These are phyloP conservation scores for Aeschynomene evenia DNA, from an alignment of 306 rosid species.

Conservation along the genomic window DNA sequence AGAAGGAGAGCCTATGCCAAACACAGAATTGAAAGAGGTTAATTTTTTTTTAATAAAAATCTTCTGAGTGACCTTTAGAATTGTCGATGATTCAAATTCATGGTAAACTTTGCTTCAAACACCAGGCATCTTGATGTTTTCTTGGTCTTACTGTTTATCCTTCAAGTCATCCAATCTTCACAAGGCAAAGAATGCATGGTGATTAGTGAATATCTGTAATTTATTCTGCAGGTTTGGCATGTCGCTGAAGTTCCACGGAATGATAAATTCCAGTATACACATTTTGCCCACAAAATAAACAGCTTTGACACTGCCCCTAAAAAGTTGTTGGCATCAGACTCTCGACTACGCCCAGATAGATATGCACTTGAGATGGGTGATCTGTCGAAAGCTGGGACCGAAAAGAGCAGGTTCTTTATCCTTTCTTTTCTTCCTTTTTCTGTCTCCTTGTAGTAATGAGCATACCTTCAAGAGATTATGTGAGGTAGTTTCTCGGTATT, in stretches of 20 bases:
- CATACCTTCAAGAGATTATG: constrained; percentile 4
- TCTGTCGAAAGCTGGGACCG: constrained; percentile 80
- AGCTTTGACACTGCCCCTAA: constrained; percentile 83
- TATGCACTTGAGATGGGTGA: constrained; percentile 84
- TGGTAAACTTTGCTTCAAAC: constrained; percentile 7
- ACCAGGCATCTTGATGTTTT: constrained; percentile 6
- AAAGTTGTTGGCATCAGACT: constrained; percentile 80
- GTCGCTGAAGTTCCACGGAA: constrained; percentile 70
- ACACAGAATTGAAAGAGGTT: constrained; percentile 86
- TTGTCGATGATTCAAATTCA: neutral
- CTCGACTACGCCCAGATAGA: constrained; percentile 94
- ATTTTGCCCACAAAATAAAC: constrained; percentile 87
- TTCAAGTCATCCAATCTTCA: too few relatives aligned
- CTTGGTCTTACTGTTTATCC: neutral
- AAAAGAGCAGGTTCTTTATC: constrained; percentile 67
- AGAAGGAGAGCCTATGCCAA: constrained; percentile 90
- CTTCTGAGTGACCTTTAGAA: constrained; percentile 16
- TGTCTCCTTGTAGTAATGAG: neutral
- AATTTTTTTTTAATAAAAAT: constrained; percentile 12
- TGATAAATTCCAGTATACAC: constrained; percentile 78
- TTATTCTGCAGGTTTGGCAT: constrained; percentile 76
- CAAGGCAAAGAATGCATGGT: too few relatives aligned
- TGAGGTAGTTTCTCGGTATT: constrained; percentile 4
- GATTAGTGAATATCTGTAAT: too few relatives aligned
- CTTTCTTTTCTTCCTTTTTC: constrained; percentile 25